These are phyloP conservation scores for Cyclotella sp. DNA, from an alignment of 108 stramenopile species.

Conservation along the genomic window DNA sequence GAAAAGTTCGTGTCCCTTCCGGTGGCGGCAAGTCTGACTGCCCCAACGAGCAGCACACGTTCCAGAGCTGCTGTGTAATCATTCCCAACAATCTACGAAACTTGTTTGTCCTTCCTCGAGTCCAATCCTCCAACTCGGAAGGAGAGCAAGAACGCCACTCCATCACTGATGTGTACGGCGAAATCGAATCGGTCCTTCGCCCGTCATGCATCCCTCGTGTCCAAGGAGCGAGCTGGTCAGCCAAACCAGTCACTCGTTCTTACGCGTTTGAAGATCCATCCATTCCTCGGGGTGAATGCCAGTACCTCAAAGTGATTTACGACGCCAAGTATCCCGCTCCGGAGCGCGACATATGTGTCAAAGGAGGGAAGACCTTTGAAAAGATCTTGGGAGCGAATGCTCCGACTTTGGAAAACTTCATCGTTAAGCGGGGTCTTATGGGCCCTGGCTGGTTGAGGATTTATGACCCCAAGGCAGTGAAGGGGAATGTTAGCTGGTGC, in stretches of 20 bases:
- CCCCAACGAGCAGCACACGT: conserved; percentile 19
- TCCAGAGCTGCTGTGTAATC: conserved; percentile 87
- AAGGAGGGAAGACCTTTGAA: conserved; percentile 83
- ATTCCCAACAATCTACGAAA: conserved; percentile 86
- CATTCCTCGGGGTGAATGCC: conserved; percentile 91
- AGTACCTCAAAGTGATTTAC: conserved; percentile 97
- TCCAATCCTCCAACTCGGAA: conserved; percentile 12
- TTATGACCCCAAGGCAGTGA: conserved; percentile 56
- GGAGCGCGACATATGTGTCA: conserved; percentile 57
- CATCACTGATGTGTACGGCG: conserved; percentile 86
- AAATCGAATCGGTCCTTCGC: conserved; percentile 72
- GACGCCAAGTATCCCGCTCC: conserved; percentile 90
- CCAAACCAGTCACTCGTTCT: conserved; percentile 87
- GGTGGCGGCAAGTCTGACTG: not conserved
- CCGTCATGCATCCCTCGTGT: conserved; percentile 81
- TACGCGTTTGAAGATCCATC: conserved; percentile 96
- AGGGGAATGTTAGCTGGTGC: conserved; percentile 81
- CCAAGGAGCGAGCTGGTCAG: conserved; percentile 80
- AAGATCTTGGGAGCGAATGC: conserved; percentile 91
- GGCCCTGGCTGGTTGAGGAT: conserved; percentile 98
- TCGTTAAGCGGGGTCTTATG: conserved; percentile 96
- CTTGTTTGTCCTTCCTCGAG: conserved; percentile 93
- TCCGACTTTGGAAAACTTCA: conserved; percentile 91
- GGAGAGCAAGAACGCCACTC: conserved; percentile 33
- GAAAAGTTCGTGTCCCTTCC: conserved; percentile 77